Percentiles rank a stretch among this genome's conserved stretches.
These are phyloP conservation scores for Garcia nutans DNA, from an alignment of 345 rosid species.

Conservation along the genomic window DNA sequence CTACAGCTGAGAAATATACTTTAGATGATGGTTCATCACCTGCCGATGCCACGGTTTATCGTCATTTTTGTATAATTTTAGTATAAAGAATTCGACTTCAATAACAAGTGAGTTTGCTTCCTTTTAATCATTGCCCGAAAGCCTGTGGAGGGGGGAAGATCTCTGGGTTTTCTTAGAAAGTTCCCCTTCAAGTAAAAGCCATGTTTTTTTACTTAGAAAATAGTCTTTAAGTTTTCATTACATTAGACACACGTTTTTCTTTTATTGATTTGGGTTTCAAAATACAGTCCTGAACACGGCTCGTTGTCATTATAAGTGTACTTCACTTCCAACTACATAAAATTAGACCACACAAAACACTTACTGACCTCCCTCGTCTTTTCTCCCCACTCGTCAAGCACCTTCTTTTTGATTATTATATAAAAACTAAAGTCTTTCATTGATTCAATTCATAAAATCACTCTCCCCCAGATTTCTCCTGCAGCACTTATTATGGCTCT, in stretches of 20 bases:
- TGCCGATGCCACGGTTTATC: no score
- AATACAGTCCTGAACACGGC: no score
- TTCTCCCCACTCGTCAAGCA: slow-evolving; percentile 1
- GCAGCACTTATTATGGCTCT: not conserved
- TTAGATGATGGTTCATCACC: no score
- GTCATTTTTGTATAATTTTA: no score
- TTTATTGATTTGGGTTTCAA: no score
- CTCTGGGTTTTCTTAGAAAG: not conserved
- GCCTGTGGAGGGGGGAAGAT: not conserved
- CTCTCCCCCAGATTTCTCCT: not conserved
- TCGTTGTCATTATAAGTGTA: not conserved
- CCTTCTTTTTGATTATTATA: not conserved
- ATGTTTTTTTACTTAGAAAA: not conserved
- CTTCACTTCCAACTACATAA: slow-evolving; percentile 13
- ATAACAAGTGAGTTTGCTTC: no score
- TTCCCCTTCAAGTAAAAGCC: not conserved
- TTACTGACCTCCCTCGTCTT: not conserved
- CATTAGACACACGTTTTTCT: no score
- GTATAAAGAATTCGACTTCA: no score
- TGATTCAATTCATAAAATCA: not conserved
- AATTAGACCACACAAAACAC: not conserved
- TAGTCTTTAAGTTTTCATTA: not conserved
- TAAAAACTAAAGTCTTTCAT: no score
- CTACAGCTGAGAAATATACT: no score
- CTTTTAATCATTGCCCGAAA: no score